A percentile compares a stretch with the other conserved stretches of the same genome.
Conservation (phyloP, 495 filamentous ascomycete species). For the Tuber indicum region DNA sequence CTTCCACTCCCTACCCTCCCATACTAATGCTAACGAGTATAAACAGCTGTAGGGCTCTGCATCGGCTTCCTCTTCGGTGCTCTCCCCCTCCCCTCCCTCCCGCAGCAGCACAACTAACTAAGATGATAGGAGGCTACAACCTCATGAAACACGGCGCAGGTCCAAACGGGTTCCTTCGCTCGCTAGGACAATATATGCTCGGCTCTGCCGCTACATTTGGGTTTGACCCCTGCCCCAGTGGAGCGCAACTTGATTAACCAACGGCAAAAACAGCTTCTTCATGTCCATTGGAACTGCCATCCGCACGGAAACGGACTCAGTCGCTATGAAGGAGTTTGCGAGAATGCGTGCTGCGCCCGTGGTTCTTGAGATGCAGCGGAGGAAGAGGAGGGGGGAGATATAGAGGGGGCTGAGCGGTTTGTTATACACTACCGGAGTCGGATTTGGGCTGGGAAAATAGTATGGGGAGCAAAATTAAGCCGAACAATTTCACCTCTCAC, state of each 20-base stretch:
- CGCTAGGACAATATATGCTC: constrained; percentile 92
- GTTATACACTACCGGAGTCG: neutral
- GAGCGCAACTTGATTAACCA: constrained; percentile 18
- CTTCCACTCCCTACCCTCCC: neutral
- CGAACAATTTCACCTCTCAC: constrained; percentile 5
- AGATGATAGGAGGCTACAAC: constrained; percentile 67
- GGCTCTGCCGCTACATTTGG: constrained; percentile 96
- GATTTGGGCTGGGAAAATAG: neutral
- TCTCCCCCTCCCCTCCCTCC: constrained; percentile 20
- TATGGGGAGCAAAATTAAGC: constrained; percentile 9
- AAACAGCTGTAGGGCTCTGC: constrained; percentile 78
- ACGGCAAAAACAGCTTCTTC: constrained; percentile 64
- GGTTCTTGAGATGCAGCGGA: constrained; percentile 24
- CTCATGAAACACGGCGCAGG: constrained; percentile 92
- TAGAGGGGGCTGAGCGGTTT: neutral
- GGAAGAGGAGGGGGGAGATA: neutral
- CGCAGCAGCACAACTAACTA: neutral
- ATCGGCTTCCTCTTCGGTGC: constrained; percentile 97
- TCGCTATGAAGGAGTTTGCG: constrained; percentile 31
- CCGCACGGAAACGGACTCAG: constrained; percentile 57
- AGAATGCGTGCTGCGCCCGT: constrained; percentile 30
- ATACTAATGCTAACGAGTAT: constrained; percentile 22
- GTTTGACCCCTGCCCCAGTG: constrained; percentile 50
- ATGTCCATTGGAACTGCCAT: constrained; percentile 98
- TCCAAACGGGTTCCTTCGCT: constrained; percentile 85